phyloP scores from a whole-genome alignment of 2,329 filamentous ascomycete species.

The Ascochyta rabiei region DNA sequence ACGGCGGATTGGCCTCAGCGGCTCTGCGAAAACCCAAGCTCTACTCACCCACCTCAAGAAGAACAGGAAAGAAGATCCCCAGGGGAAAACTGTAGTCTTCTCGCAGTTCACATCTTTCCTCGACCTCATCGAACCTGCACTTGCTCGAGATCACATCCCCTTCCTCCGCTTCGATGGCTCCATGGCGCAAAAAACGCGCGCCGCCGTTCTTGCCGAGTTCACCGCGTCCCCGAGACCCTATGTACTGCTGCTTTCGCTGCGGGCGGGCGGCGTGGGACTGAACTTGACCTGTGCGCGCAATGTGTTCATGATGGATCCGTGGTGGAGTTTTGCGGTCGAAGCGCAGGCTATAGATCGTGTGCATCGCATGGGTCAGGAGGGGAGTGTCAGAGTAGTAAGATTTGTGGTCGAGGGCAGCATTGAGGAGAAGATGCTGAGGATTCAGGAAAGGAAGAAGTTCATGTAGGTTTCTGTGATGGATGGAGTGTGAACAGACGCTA shows the following conservation, averaged over 20 bases:
- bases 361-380: constrained; percentile 92
- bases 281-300: constrained; percentile 88
- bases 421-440: constrained; percentile 89
- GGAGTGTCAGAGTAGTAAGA: constrained; percentile 81
- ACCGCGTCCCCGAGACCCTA: constrained; percentile 62
- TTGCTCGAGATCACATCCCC: constrained; percentile 72
- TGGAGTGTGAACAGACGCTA: constrained; percentile 20
- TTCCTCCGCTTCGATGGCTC: constrained; percentile 90
- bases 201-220: constrained; percentile 79
- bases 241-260: constrained; percentile 81
- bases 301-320: constrained; percentile 99
- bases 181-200: constrained; percentile 84
- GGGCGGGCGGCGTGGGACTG: constrained; percentile 90
- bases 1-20: constrained; percentile 67
- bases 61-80: constrained; percentile 68
- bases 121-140: constrained; percentile 83
- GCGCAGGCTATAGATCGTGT: constrained; percentile 97
- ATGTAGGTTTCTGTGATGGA: constrained; percentile 66
- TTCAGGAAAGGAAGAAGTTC: constrained; percentile 96
- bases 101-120: constrained; percentile 98
- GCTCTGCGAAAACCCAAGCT: constrained; percentile 86
- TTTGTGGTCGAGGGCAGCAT: constrained; percentile 92
- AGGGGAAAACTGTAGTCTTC: constrained; percentile 89
- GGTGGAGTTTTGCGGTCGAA: constrained; percentile 98
- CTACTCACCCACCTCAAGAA: constrained; percentile 76